These are phyloP conservation scores for Trypanosoma mega DNA, from an alignment of 208 protist genomes.

Conservation along the genomic window DNA sequence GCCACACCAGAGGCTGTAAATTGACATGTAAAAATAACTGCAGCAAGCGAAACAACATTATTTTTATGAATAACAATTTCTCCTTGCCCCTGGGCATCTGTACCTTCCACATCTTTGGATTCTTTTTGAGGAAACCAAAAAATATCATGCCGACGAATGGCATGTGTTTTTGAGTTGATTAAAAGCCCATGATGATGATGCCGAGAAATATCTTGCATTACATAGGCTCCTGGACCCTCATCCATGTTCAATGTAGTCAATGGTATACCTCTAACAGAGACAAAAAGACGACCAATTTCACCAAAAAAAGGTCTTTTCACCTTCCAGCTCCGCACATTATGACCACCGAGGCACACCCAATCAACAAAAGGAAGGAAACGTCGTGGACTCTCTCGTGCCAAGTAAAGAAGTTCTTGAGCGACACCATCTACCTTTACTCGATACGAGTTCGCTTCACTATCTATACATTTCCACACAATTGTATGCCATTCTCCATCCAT, in stretches of 20 bases:
- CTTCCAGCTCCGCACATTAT: slow-evolving; percentile 88
- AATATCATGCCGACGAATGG: slow-evolving; percentile 69
- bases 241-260: slow-evolving; percentile 79
- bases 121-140: slow-evolving; percentile 66
- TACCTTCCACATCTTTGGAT: slow-evolving; percentile 27
- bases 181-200: slow-evolving; percentile 79
- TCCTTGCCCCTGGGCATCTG: slow-evolving; percentile 24
- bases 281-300: slow-evolving; percentile 70
- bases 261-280: slow-evolving; percentile 62
- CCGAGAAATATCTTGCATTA: slow-evolving; percentile 68
- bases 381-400: slow-evolving; percentile 73
- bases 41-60: slow-evolving; percentile 79
- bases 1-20: slow-evolving; percentile 55
- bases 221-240: slow-evolving; percentile 80
- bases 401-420: slow-evolving; percentile 74
- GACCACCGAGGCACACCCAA: slow-evolving; percentile 82
- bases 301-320: slow-evolving; percentile 60
- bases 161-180: slow-evolving; percentile 54
- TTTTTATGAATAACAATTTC: slow-evolving; percentile 75
- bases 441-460: slow-evolving; percentile 87
- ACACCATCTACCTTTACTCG: slow-evolving; percentile 86
- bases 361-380: slow-evolving; percentile 72
- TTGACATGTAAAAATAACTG: slow-evolving; percentile 77
- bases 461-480: slow-evolving; percentile 81
- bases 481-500: slow-evolving; percentile 91